A percentile compares a stretch with the other conserved stretches of the same genome.
Evolutionary conservation across 2,329 filamentous ascomycete genomes (phyloP).

Genomic region (Pseudocercospora vitis): DNA sequence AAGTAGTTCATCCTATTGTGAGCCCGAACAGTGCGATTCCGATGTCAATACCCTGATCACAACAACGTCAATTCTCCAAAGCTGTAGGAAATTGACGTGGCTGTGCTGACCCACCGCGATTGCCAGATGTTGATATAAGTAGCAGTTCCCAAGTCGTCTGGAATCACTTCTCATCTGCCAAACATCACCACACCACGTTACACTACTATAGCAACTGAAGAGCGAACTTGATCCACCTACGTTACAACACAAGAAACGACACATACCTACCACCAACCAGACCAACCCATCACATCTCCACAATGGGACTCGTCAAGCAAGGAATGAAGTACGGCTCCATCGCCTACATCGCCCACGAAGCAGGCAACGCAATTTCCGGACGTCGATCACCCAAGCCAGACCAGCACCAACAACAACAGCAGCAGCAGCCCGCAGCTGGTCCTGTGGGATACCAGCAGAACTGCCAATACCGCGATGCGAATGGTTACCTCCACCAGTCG

Average conservation of each 20-base stretch:
- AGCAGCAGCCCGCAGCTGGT: background rate
- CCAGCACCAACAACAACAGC: conserved; percentile 3
- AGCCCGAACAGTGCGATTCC: background rate
- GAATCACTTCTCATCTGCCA: background rate
- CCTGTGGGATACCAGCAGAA: background rate
- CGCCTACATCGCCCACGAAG: conserved; percentile 14
- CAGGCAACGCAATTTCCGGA: background rate
- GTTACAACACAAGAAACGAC: background rate
- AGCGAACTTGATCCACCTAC: background rate
- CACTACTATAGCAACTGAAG: background rate
- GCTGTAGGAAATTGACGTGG: background rate
- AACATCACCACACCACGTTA: background rate
- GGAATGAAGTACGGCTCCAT: conserved; percentile 16
- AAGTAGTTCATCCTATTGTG: background rate
- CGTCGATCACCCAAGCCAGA: background rate
- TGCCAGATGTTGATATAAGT: background rate
- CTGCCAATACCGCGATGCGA: background rate
- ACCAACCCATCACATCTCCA: background rate
- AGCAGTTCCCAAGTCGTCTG: background rate
- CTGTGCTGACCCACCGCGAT: background rate
- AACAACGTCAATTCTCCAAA: background rate
- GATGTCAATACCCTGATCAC: background rate
- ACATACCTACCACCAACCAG: background rate
- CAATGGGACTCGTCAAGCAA: conserved; percentile 14
- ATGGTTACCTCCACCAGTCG: conserved; percentile 13